Base-by-base conservation (phyloP, 805 yeast genomes). In the Zygotorulaspora danielsina region DNA sequence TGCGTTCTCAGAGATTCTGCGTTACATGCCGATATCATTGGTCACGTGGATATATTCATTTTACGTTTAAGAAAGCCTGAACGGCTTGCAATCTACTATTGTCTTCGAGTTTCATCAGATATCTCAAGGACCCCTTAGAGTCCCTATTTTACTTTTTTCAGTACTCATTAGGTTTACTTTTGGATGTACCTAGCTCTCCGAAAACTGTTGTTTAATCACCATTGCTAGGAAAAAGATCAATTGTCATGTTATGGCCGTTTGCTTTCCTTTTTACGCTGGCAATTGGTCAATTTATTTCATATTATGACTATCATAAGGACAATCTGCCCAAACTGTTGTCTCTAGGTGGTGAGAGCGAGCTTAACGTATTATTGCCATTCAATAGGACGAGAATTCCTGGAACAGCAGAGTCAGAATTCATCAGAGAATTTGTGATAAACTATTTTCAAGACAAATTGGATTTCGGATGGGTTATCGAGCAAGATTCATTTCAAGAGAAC, bases 311-410 rank as follows among this genome's bases (percentile, higher is more conserved):
- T 24, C 48, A 44, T 22, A 17, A 15, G 19, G 30, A 35, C 20
- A 27, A 22, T 21, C 24, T 44, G 20, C 32, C 32, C 13, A 27
- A 17, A 7, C 20, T 29, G 25, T 27, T 46, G n/a, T 46, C 50
- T 5, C 19, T 43, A 17, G 21, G 19, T 34, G 32, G 28, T 18
- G 21, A 16, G 7, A 31, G 30, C 17, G 29, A 29, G 1, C 37
- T 34, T 3, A 54, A 50, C 25, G 16, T 60, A 12, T 32, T 60
- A 18, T 22, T 53, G 6, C 69, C 68, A 25, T 61, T 66, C 43
- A 65, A 67, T 45, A 53, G 46, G 2, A 66, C 71, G 2, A 43
- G 79, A 31, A 45, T 53, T 0, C 75, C 78, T 0, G 76, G 76
- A 1, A 58, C 72, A 2, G 46, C 50, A 6, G 70, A 66, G 6